phyloP scores from a whole-genome alignment of 2,329 filamentous ascomycete genomes.

The Ascochyta clinopodiicola region DNA sequence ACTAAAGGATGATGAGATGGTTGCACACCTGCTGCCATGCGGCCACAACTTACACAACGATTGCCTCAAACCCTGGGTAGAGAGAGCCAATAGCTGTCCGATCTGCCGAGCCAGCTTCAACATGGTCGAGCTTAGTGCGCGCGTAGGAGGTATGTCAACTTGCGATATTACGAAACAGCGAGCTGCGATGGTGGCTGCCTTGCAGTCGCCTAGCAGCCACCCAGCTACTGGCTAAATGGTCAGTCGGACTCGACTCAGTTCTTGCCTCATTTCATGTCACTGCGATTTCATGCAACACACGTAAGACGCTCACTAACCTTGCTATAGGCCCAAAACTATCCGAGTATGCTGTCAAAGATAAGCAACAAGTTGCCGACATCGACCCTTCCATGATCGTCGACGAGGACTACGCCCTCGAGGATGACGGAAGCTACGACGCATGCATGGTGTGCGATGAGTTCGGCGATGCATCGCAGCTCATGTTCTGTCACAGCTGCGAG shows the following conservation, averaged over 20 bases:
- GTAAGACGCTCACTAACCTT: conserved; percentile 21
- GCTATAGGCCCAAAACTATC: conserved; percentile 61
- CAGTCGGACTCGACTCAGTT: conserved; percentile 37
- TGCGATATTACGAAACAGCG: conserved; percentile 23
- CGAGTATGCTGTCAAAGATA: conserved; percentile 74
- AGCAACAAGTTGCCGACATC: conserved; percentile 88
- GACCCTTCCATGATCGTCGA: conserved; percentile 81
- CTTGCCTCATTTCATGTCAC: conserved; percentile 16
- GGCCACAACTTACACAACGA: conserved; percentile 92
- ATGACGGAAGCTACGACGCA: conserved; percentile 59
- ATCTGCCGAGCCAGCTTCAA: conserved; percentile 95
- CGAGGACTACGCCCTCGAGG: conserved; percentile 64
- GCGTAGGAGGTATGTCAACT: conserved; percentile 71
- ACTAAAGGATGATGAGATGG: conserved; percentile 56
- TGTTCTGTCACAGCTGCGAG: conserved; percentile 92
- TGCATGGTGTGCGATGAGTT: conserved; percentile 84
- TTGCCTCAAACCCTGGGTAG: conserved; percentile 92
- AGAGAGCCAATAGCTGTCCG: conserved; percentile 96
- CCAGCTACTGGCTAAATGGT: conserved; percentile 37
- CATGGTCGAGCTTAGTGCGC: conserved; percentile 81
- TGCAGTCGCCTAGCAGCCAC: conserved; percentile 27
- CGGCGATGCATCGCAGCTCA: conserved; percentile 82
- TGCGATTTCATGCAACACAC: conserved; percentile 9
- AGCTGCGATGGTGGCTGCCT: conserved; percentile 27
- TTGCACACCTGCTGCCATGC: conserved; percentile 74